Evolutionary conservation across 208 protist genomes (phyloP), one percentile per base, ranked within the genome.

Genomic region (Strigomonas culicis): DNA sequence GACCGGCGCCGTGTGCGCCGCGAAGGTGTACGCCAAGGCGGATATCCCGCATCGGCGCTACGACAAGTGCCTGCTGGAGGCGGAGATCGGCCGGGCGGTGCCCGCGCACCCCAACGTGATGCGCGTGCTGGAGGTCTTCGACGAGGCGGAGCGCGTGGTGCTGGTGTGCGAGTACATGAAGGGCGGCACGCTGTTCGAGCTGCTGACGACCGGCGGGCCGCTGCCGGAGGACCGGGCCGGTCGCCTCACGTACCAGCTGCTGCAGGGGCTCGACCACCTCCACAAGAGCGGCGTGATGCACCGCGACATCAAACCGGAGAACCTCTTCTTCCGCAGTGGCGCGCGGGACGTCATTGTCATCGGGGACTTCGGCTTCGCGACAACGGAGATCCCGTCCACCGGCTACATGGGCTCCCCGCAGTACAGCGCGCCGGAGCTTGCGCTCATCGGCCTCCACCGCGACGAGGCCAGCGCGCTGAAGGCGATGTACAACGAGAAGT

Each of bases 271-370:
- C 21, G 65, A 95, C 41, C 96, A 96, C 63, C 90, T 96, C 63
- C 98, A 99, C 82, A 86, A 80, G 27, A 84, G 78, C 55, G 97
- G 98, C 30, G 96, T 99, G 36, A 99, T 99, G 97, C 99, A 99
- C 75, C 87, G 99, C 58, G 98, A 99, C 73, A 94, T 99, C 31
- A 99, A 99, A 72, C 97, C 98, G 27, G 97, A 99, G 59, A 99
- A 99, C 69, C 68, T 99, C 15, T 98, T 99, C 79, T 98, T 99
- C 57, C 96, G 99, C 61, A 75, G 32, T 0, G 62, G 75, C 28
- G 59, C 59, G n/a, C 30, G 66, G 6, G 61, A 63, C 50, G 22
- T 69, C 58, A 62, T 99, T n/a, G 70, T 96, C 28, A 86, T 99
- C 13, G 99, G 99, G 31, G 97, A 99, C 71, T 99, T 97, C 88